Evolutionary conservation across 345 rosid species (phyloP).

Genomic region (Eucalyptus sp.): DNA sequence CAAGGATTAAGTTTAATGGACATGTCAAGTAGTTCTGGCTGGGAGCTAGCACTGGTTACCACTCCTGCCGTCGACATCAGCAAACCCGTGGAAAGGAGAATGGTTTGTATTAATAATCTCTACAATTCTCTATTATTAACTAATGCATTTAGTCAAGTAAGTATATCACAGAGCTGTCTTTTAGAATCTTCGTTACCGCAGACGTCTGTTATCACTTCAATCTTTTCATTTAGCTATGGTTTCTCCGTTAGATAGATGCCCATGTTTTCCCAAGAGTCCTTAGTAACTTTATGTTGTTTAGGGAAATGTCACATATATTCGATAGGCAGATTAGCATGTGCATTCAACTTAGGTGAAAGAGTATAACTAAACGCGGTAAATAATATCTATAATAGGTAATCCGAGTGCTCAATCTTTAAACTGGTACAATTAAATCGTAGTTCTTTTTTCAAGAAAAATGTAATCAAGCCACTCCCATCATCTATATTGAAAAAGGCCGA

Average conservation of each 20-base stretch:
- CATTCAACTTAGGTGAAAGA: neutral
- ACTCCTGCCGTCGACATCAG: slow-evolving; percentile 36
- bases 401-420: neutral
- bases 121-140: neutral
- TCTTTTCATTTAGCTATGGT: neutral
- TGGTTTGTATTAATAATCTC: slow-evolving; percentile 27
- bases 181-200: neutral
- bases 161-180: neutral
- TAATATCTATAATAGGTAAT: neutral
- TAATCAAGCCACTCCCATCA: neutral
- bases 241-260: neutral
- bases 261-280: neutral
- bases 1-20: slow-evolving; percentile 35
- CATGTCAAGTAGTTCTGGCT: slow-evolving; percentile 42
- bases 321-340: neutral
- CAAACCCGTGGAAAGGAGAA: slow-evolving; percentile 21
- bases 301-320: neutral
- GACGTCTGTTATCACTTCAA: neutral
- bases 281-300: neutral
- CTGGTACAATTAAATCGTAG: neutral
- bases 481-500: neutral
- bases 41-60: slow-evolving; percentile 95
- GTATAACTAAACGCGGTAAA: neutral
- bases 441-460: neutral
- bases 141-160: neutral